A percentile compares a stretch with the other conserved stretches of the same genome.
These are phyloP conservation scores for Magnusiomyces suaveolens DNA, from an alignment of 1,139 yeast genomes.

Conservation along the genomic window DNA sequence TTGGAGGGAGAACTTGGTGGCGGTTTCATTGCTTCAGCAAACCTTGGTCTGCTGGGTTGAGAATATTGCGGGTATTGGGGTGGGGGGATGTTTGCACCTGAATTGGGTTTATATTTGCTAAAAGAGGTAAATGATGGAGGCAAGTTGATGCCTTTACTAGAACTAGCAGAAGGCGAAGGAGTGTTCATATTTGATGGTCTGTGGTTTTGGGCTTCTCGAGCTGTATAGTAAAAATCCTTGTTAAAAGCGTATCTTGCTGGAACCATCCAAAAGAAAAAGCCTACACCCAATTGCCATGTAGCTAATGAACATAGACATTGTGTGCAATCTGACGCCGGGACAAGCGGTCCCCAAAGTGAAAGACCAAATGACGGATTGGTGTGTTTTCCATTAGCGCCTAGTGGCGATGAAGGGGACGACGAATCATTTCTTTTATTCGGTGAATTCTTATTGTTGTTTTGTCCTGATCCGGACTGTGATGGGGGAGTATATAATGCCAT, in stretches of 20 bases:
- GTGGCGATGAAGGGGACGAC: slow-evolving; percentile 5
- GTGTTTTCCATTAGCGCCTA: slow-evolving; percentile 14
- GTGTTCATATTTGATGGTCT: neutral
- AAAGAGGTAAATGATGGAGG: slow-evolving; percentile 1
- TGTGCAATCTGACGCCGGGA: slow-evolving; percentile 32
- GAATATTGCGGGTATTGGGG: neutral
- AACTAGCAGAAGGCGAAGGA: neutral
- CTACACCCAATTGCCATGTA: slow-evolving; percentile 25
- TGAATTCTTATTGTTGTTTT: neutral
- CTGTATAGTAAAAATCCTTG: neutral
- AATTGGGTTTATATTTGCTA: neutral
- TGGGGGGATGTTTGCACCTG: neutral
- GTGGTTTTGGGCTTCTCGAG: neutral
- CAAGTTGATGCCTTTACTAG: neutral
- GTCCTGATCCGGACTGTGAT: neutral
- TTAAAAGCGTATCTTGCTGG: slow-evolving; percentile 19
- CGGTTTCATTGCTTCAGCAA: neutral
- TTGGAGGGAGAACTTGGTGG: neutral
- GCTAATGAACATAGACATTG: slow-evolving; percentile 26
- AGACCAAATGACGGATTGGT: slow-evolving; percentile 30
- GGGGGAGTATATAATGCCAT: slow-evolving; percentile 2
- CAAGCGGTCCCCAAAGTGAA: slow-evolving; percentile 31
- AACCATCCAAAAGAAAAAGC: slow-evolving; percentile 25
- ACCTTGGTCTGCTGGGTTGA: neutral
- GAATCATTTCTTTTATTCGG: neutral